These are phyloP conservation scores for Lactarius sanguifluus DNA, from an alignment of 768 basidiomycete genomes.

Conservation along the genomic window DNA sequence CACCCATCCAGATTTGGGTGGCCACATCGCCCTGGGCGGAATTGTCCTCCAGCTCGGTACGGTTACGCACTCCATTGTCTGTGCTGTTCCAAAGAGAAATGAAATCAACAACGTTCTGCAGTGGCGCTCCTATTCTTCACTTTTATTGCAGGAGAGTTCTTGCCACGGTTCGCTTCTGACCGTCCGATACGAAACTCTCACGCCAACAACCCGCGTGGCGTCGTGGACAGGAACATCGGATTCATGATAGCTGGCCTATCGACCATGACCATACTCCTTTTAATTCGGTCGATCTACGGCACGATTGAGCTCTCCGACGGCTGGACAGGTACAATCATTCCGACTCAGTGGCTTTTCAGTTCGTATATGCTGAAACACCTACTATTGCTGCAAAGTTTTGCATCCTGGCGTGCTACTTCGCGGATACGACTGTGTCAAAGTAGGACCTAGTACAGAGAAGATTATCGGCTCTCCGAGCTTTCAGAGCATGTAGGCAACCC, in stretches of 20 bases:
- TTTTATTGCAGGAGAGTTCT: constrained; percentile 13
- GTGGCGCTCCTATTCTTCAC: constrained; percentile 1
- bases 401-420: constrained; percentile 23
- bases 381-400: neutral
- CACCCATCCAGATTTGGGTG: constrained; percentile 13
- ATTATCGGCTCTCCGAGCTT: neutral
- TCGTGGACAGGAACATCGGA: neutral
- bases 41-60: constrained; percentile 26
- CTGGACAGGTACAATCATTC: constrained; percentile 21
- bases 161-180: constrained; percentile 10
- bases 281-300: constrained; percentile 20
- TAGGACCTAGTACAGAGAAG: neutral
- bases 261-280: constrained; percentile 1
- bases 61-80: neutral
- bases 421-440: constrained; percentile 2
- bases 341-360: constrained; percentile 25
- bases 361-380: neutral
- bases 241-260: constrained; percentile 3
- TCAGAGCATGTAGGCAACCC: neutral
- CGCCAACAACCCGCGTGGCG: neutral
- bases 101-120: neutral
- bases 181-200: neutral
- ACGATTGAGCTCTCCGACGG: constrained; percentile 23
- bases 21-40: constrained; percentile 25
- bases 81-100: neutral